phyloP scores from a whole-genome alignment of 768 basidiomycete species.

The Rhizopogon sp. region DNA sequence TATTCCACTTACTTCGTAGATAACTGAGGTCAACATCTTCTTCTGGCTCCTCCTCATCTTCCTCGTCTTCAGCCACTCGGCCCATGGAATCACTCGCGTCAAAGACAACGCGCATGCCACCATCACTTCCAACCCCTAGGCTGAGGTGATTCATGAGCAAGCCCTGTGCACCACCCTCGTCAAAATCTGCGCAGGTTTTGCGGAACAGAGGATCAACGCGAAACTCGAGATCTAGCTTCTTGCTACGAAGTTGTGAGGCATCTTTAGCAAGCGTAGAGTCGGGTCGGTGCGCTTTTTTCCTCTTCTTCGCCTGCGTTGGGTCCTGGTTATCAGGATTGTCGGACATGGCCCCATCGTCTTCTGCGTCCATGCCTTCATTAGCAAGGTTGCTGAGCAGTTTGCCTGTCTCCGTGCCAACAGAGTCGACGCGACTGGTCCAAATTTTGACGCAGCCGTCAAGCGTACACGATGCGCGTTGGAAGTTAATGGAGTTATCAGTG shows the following conservation, averaged over 20 bases:
- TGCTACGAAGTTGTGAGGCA: conserved; percentile 72
- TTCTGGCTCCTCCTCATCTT: conserved; percentile 58
- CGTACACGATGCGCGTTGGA: conserved; percentile 96
- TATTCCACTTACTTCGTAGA: conserved; percentile 47
- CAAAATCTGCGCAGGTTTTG: conserved; percentile 98
- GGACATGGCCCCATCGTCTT: conserved; percentile 55
- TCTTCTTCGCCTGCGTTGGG: conserved; percentile 48
- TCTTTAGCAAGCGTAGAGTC: conserved; percentile 90
- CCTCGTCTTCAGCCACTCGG: conserved; percentile 70
- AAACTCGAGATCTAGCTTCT: conserved; percentile 94
- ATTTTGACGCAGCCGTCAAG: conserved; percentile 99
- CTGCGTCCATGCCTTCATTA: conserved; percentile 54
- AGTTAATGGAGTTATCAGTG: conserved; percentile 95
- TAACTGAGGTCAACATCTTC: conserved; percentile 62
- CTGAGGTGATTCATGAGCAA: conserved; percentile 94
- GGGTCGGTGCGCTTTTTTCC: conserved; percentile 62
- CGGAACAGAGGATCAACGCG: conserved; percentile 94
- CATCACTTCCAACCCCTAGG: conserved; percentile 71
- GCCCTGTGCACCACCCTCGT: conserved; percentile 96
- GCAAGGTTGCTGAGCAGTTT: conserved; percentile 89
- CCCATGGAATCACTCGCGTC: conserved; percentile 91
- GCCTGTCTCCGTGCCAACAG: conserved; percentile 93
- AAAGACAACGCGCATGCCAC: conserved; percentile 86
- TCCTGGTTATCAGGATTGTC: conserved; percentile 65
- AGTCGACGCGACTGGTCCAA: conserved; percentile 97